A percentile compares a stretch with the other conserved stretches of the same genome.
These are phyloP conservation scores for Candida incommunis DNA, from an alignment of 805 yeast genomes.

Conservation along the genomic window DNA sequence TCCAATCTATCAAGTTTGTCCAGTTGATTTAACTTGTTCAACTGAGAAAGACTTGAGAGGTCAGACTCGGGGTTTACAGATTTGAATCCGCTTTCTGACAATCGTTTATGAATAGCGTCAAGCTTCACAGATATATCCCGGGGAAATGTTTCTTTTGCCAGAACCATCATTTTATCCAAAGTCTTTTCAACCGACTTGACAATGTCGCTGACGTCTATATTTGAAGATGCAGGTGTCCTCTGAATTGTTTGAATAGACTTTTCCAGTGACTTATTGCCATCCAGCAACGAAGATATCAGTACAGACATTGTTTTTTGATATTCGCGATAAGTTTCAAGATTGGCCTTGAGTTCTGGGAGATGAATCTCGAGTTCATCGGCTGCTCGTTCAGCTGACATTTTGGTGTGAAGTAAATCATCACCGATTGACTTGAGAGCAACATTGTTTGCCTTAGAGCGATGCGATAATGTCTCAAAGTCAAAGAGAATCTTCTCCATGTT, in stretches of 20 bases:
- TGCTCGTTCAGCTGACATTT: constrained; percentile 9
- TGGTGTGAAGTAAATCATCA: constrained; percentile 8
- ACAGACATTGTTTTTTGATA: constrained; percentile 13
- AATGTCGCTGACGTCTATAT: background rate
- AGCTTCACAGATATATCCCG: constrained; percentile 3
- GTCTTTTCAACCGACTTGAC: constrained; percentile 3
- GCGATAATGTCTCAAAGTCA: constrained; percentile 21
- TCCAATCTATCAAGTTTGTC: constrained; percentile 3
- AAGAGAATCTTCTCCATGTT: constrained; percentile 12
- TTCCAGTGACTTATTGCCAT: constrained; percentile 9
- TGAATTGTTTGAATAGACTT: constrained; percentile 3
- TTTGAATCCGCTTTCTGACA: no score
- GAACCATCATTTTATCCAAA: constrained; percentile 4
- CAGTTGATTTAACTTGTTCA: background rate
- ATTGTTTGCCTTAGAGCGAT: constrained; percentile 25
- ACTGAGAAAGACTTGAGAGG: no score
- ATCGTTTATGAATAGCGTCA: constrained; percentile 3
- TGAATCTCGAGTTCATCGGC: constrained; percentile 11
- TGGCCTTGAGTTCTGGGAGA: constrained; percentile 15
- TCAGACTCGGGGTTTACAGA: no score
- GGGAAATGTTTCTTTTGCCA: constrained; percentile 5
- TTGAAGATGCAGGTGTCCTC: background rate
- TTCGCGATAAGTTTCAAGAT: constrained; percentile 14
- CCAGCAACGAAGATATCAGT: constrained; percentile 11
- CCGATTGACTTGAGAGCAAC: constrained; percentile 12